Evolutionary conservation across 371 early-diverging fungal genomes (phyloP).

Genomic region (Zychaea mexicana): DNA sequence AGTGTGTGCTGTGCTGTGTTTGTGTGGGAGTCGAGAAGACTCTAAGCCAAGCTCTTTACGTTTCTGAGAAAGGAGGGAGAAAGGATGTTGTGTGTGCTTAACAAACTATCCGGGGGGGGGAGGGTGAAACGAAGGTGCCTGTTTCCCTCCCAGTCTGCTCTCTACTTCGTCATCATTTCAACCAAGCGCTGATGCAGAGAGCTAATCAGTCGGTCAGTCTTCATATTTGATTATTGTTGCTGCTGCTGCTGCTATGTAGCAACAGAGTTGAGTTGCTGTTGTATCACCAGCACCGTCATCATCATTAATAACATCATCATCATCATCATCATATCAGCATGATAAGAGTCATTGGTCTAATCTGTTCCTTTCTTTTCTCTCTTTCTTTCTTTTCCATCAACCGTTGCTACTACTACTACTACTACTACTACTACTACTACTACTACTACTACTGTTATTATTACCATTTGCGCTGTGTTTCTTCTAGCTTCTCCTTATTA

Average conservation of each 20-base stretch:
- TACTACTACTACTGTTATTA: not conserved
- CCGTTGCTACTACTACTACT: not conserved
- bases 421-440: not conserved
- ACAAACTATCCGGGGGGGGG: too few species aligned
- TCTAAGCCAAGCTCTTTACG: too few species aligned
- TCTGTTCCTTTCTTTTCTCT: not conserved
- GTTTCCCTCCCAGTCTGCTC: too few species aligned
- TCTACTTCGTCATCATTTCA: constrained; percentile 1
- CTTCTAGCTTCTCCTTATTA: not conserved
- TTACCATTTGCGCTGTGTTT: not conserved
- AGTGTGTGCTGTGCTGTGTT: too few species aligned
- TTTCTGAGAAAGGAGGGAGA: too few species aligned
- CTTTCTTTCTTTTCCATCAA: not conserved
- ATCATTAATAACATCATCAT: not conserved
- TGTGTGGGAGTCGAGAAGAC: too few species aligned
- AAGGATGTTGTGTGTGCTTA: too few species aligned
- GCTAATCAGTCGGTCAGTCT: not conserved
- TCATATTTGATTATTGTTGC: constrained; percentile 1
- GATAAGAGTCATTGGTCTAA: not conserved
- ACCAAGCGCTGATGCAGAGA: not conserved
- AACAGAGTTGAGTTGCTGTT: not conserved
- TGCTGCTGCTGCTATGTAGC: too few species aligned
- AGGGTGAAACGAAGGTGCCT: too few species aligned
- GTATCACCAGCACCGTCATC: not conserved
- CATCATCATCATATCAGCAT: constrained; percentile 1